phyloP scores from a whole-genome alignment of 2,329 filamentous ascomycete species.

The Emericellopsis atlantica region DNA sequence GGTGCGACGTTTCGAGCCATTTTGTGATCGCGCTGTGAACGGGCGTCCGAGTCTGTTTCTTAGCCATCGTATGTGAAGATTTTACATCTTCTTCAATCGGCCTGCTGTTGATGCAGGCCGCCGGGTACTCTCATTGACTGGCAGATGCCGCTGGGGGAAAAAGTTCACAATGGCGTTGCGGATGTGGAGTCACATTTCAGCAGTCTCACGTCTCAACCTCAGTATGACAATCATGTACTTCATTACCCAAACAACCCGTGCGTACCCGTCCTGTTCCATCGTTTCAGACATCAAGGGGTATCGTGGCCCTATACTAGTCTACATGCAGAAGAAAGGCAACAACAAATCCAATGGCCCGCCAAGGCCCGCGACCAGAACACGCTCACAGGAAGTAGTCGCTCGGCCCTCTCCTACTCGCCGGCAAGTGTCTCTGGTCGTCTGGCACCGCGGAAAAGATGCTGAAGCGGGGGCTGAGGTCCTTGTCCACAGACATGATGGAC shows the following conservation, averaged over 20 bases:
- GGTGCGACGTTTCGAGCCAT: neutral
- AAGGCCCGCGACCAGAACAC: constrained; percentile 6
- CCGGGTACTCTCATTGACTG: no score
- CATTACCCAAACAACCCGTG: constrained; percentile 1
- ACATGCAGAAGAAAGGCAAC: constrained; percentile 16
- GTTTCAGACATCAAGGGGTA: constrained; percentile 22
- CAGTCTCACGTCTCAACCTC: no score
- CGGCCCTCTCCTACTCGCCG: constrained; percentile 54
- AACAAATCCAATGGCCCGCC: constrained; percentile 8
- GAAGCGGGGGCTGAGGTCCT: constrained; percentile 79
- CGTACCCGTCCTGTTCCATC: neutral
- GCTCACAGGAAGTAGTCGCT: constrained; percentile 57
- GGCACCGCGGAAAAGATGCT: constrained; percentile 87
- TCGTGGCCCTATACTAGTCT: constrained; percentile 28
- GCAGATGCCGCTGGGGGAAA: no score
- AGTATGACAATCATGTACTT: constrained; percentile 1
- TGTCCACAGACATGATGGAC: constrained; percentile 86
- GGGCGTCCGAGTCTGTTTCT: no score
- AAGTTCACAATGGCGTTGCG: no score
- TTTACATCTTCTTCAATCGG: no score
- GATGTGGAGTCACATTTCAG: no score
- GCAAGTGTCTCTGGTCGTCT: constrained; percentile 70
- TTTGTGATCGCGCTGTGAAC: neutral
- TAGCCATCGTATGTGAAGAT: no score
- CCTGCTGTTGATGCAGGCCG: no score